Evolutionary conservation across 73 alveolate species (phyloP).

Genomic region (Diophrys sp.): DNA sequence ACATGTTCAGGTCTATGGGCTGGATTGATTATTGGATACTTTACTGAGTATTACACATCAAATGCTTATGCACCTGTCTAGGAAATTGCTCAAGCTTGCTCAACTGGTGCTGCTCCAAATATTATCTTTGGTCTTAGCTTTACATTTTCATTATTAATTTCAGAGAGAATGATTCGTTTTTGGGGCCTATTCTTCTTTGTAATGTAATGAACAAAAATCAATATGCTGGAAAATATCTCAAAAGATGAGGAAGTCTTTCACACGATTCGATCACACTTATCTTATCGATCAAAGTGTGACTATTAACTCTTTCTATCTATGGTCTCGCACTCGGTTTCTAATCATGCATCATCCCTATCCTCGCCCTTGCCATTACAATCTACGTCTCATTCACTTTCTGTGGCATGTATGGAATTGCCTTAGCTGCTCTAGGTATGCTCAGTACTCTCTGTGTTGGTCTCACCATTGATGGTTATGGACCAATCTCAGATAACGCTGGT

Average conservation of each 20-base stretch:
- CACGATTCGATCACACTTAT: too few species aligned
- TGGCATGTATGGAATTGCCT: constrained; percentile 89
- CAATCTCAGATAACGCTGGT: constrained; percentile 98
- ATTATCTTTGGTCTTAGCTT: constrained; percentile 86
- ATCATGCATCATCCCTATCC: constrained; percentile 81
- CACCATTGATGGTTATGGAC: constrained; percentile 95
- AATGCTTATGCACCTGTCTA: constrained; percentile 90
- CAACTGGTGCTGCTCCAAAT: constrained; percentile 95
- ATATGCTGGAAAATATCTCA: too few species aligned
- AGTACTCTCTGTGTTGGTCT: constrained; percentile 86
- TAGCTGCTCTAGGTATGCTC: constrained; percentile 97
- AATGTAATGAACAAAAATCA: too few species aligned
- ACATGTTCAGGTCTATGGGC: constrained; percentile 82
- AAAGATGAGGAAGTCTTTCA: too few species aligned
- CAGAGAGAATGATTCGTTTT: too few species aligned
- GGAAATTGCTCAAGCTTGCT: constrained; percentile 90
- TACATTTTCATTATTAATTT: too few species aligned
- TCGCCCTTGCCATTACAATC: constrained; percentile 77
- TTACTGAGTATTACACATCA: constrained; percentile 92
- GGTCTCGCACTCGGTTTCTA: constrained; percentile 91
- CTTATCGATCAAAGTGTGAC: too few species aligned
- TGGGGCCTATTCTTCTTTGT: too few species aligned
- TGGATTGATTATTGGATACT: constrained; percentile 78
- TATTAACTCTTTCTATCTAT: too few species aligned
- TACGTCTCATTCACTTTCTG: constrained; percentile 69